A percentile compares a stretch with the other conserved stretches of the same genome.
Conservation (phyloP, 768 basidiomycete species). For the Lactifluus hygrophoroides region DNA sequence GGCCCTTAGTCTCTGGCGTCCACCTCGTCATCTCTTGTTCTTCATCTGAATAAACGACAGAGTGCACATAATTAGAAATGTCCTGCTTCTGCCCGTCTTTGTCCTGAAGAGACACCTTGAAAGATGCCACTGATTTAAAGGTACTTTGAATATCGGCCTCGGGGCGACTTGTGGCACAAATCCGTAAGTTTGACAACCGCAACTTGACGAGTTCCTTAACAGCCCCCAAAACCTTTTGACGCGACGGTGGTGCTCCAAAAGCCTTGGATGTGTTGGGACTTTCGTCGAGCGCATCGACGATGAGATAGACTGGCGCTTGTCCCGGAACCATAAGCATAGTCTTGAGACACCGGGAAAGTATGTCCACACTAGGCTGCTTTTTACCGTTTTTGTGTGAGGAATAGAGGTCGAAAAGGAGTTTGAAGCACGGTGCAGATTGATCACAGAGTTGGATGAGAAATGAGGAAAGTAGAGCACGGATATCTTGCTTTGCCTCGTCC, state of each 20-base stretch:
- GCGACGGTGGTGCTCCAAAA: neutral
- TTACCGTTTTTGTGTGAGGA: no score
- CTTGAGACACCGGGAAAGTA: neutral
- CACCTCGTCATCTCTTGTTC: neutral
- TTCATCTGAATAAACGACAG: neutral
- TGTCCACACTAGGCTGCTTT: no score
- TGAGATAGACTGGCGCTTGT: neutral
- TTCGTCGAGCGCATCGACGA: no score
- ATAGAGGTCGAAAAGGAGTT: no score
- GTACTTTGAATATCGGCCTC: neutral
- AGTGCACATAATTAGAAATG: neutral
- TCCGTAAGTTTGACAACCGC: neutral
- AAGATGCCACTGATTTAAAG: neutral
- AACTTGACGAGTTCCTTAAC: neutral
- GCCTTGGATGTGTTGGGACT: neutral
- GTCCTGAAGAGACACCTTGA: neutral
- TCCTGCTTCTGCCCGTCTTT: neutral
- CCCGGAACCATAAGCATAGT: neutral
- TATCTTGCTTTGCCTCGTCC: no score
- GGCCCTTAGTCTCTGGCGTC: neutral
- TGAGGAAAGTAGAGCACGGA: neutral
- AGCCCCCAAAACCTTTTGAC: neutral
- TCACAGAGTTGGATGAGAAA: no score
- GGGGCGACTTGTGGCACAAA: neutral
- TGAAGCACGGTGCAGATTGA: no score